Percentiles rank a stretch among this genome's conserved stretches.
These are phyloP conservation scores for Leucosporidium creatinivorum DNA, from an alignment of 768 basidiomycete genomes.

Conservation along the genomic window DNA sequence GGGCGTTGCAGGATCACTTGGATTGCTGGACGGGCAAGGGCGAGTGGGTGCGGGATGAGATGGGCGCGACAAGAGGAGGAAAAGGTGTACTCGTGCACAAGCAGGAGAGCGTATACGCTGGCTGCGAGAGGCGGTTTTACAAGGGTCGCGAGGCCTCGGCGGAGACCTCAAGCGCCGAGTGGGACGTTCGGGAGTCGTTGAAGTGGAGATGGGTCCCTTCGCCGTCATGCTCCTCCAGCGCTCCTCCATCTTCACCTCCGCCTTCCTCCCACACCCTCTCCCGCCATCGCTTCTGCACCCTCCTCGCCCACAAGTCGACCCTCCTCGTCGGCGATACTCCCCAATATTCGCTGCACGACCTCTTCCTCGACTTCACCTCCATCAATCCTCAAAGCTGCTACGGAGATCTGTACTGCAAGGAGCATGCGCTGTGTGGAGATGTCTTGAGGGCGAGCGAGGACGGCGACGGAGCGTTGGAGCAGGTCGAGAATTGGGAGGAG, in stretches of 20 bases:
- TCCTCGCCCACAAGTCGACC: conserved; percentile 35
- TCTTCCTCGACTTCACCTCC: conserved; percentile 35
- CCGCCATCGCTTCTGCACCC: conserved; percentile 24
- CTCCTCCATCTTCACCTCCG: not conserved
- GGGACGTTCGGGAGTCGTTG: conserved; percentile 35
- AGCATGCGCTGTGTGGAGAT: conserved; percentile 34
- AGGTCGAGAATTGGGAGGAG: conserved; percentile 11
- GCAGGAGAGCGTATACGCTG: conserved; percentile 25
- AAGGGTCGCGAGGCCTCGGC: conserved; percentile 6
- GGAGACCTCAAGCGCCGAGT: conserved; percentile 2
- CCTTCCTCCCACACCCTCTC: not conserved
- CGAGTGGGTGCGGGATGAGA: conserved; percentile 31
- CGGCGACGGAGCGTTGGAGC: conserved; percentile 1
- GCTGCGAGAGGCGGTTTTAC: conserved; percentile 37
- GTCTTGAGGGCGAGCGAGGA: not conserved
- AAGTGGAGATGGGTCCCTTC: conserved; percentile 35
- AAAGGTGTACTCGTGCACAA: conserved; percentile 35
- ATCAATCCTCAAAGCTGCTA: conserved; percentile 33
- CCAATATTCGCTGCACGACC: conserved; percentile 36
- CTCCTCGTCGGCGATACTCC: conserved; percentile 36
- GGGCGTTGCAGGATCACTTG: conserved; percentile 31
- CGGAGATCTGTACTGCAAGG: conserved; percentile 39
- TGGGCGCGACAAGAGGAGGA: not conserved
- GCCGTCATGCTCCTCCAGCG: not conserved
- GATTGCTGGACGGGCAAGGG: conserved; percentile 29